Evolutionary conservation across 306 rosid genomes (phyloP).

Genomic region (Castanea mollissima): DNA sequence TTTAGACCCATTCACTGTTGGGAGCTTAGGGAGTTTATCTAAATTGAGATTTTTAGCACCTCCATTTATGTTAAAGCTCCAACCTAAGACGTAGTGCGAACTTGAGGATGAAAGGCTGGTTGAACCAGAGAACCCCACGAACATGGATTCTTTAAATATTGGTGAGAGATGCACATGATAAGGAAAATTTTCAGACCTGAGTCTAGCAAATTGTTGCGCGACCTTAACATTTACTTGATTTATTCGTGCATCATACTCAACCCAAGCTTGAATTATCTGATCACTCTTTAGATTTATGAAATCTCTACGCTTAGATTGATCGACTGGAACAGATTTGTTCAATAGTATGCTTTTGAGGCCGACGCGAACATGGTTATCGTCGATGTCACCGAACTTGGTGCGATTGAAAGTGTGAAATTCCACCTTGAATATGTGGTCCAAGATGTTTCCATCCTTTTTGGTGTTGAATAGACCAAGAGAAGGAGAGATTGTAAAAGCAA

Average conservation of each 20-base stretch:
- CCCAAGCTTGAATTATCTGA: constrained; percentile 47
- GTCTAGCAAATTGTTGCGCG: constrained; percentile 38
- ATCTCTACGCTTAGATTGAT: constrained; percentile 1
- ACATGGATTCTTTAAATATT: constrained; percentile 45
- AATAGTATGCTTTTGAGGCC: constrained; percentile 44
- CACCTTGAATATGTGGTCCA: constrained; percentile 50
- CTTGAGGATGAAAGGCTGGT: constrained; percentile 40
- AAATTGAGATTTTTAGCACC: constrained; percentile 34
- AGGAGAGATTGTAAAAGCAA: constrained; percentile 46
- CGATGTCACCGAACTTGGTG: constrained; percentile 44
- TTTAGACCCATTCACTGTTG: background rate
- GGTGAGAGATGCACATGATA: constrained; percentile 42
- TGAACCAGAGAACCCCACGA: constrained; percentile 58
- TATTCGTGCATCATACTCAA: constrained; percentile 38
- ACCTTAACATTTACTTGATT: constrained; percentile 40
- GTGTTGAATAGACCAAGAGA: too few relatives aligned
- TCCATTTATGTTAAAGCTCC: constrained; percentile 56
- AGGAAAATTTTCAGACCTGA: constrained; percentile 37
- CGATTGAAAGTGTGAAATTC: constrained; percentile 49
- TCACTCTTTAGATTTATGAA: constrained; percentile 47
- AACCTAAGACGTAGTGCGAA: constrained; percentile 49
- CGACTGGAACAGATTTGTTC: constrained; percentile 41
- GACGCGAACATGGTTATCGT: constrained; percentile 49
- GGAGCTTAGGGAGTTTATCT: constrained; percentile 41
- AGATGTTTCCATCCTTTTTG: constrained; percentile 28